Evolutionary conservation across 2,329 filamentous ascomycete species (phyloP), one percentile per base, ranked within the genome.

Genomic region (Ilyonectria destructans): DNA sequence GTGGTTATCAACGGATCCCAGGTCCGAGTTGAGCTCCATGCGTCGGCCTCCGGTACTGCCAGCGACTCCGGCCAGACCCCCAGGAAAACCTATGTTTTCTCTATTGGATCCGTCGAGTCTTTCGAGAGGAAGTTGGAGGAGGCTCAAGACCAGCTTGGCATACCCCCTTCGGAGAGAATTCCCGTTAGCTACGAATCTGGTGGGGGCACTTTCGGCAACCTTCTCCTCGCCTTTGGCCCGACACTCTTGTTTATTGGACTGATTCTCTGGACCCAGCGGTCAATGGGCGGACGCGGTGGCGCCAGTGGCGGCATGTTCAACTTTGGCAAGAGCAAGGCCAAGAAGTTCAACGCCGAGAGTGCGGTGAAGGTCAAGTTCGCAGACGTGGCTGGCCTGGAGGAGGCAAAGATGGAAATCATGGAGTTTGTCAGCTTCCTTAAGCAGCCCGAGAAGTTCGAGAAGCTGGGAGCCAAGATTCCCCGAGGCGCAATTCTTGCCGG

Each of bases 401-500:
- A 99, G 83, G 96, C 96, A 65, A 99, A 99, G 87, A 87, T 91
- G 64, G 96, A 99, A 83, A 99, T 99, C 75, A 98, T 98, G 95
- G 96, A 99, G 82, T 99, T 99, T 77, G 96, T 99, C 74, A 95
- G 93, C 80, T 99, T 99, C 86, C 84, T 99, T 70, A 96, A 98
- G 85, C 93, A 96, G 77, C 96, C 96, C 1, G 93, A 94, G 76
- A 91, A 93, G 72, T 99, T 97, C 83, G 92, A 97, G 84, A 93
- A 93, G 81, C 90, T 99, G 19, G 96, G 96, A 76, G 96, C 96
- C 70, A 99, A 99, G 86, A 99, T 99, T 60, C 96, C 96, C 43
- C 94, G 96, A 71, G 96, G 96, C 77, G 96, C 96, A 56, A 98
- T 99, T 80, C 88, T 99, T 31, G 97, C 96, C 68, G 96, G 96